Base-by-base conservation (phyloP, 495 filamentous ascomycete genomes). In the Aspergillus bertholletiae region DNA sequence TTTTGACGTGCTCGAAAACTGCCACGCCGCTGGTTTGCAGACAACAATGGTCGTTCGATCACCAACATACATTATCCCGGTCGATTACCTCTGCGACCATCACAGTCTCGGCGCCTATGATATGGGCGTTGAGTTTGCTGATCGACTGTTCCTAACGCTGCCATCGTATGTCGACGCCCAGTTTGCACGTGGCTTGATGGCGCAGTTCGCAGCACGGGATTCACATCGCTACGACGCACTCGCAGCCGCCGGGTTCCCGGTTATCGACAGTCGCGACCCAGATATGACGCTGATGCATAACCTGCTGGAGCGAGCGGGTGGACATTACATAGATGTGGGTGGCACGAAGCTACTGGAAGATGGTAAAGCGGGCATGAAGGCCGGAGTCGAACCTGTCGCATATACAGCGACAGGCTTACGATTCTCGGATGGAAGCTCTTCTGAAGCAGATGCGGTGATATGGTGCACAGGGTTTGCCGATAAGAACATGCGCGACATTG, bases 1-100 rank as follows among this genome's bases (percentile, higher is more conserved):
- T 1, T 77, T 79, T 51, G 77, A 80, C 57, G 58, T 79, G 1
- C 66, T 74, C 0, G 70, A 73, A 43, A 74, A 79, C 49, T 75
- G 75, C 61, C 50, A 74, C 28, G 55, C 58, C 15, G 63, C 74
- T 2, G 65, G 68, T 7, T 59, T 75, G 15, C 28, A 62, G 12
- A 58, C 65, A 2, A 77, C 75, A 7, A 75, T 80, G 69, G 58
- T 74, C 7, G 73, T 73, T 46, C 57, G 39, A 1, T 65, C 61
- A 1, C 58, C 37, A 13, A 72, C 73, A 21, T 69, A 72, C 49
- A 55, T 77, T 17, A 13, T 76, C 11, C 72, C 61, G 0, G 15
- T 62, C 0, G 59, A 67, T 0, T 62, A 67, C 15, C 13, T 60
- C 22, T 57, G 46, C 26, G 27, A 64, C 30, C 34, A 47, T 45